Base-by-base conservation (phyloP, 192 early-diverging fungal genomes). In the Oehlia diaphana region DNA sequence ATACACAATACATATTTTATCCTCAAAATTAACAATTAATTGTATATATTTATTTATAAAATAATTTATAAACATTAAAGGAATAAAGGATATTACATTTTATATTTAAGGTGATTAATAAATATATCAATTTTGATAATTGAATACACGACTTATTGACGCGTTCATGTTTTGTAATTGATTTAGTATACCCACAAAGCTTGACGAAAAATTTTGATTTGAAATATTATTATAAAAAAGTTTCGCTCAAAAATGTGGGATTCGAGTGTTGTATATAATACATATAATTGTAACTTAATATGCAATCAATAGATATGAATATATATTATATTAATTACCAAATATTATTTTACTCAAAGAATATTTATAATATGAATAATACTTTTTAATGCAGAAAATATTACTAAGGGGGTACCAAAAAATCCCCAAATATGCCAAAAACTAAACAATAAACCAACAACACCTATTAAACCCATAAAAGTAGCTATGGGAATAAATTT, bases 401-500 rank as follows among this genome's bases (percentile, higher is more conserved):
- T 9, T n/a, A 69, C 37, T 21, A 69, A 21, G 8, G 67, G 35
- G n/a, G 67, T n/a, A 23, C 64, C 64, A 39, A 69, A 74, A 61
- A 74, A 49, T 33, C 72, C 72, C 50, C 72, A 74, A 31, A 74
- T 39, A 35, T 26, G 9, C 72, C 72, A 74, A 28, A 28, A 61
- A 28, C 49, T 61, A 61, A 74, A 33, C 21, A 28, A 33, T 28
- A 74, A 58, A 3, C 72, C 72, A 16, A 35, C 26, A 35, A 74
- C 8, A 74, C 72, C 49, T 31, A 74, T 33, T 28, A 39, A 9
- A 33, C 72, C 50, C 21, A 35, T 21, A 14, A 62, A 28, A 37
- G 72, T 74, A 13, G 72, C 72, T 33, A 74, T 33, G 35, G 49
- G 42, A 33, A 74, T 74, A 74, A 37, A 74, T 61, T 74, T 74